These are phyloP conservation scores for Buddleja alternifolia DNA, from an alignment of 257 asterid genomes.

Conservation along the genomic window DNA sequence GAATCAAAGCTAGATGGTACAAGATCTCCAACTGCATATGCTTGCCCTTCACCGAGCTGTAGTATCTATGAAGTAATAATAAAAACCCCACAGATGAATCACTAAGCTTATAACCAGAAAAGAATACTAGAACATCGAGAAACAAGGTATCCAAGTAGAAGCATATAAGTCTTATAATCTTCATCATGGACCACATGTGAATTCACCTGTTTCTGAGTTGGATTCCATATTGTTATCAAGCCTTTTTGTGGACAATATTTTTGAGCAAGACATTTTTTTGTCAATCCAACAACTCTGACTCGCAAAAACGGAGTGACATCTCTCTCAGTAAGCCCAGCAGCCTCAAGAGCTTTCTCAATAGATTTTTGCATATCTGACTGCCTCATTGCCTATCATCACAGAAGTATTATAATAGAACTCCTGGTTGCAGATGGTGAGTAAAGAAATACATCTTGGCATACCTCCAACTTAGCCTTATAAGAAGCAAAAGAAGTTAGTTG, in stretches of 20 bases:
- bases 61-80: conserved; percentile 46
- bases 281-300: conserved; percentile 85
- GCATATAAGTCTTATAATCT: conserved; percentile 14
- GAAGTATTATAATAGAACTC: conserved; percentile 27
- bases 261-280: conserved; percentile 42
- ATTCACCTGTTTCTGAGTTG: conserved; percentile 85
- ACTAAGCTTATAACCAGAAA: background rate
- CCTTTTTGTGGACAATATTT: conserved; percentile 52
- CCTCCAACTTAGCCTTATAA: conserved; percentile 88
- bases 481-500: conserved; percentile 77
- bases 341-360: conserved; percentile 75
- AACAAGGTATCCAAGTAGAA: background rate
- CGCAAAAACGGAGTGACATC: conserved; percentile 87
- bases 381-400: conserved; percentile 56
- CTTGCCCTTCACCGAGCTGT: conserved; percentile 82
- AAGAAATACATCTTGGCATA: conserved; percentile 33
- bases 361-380: conserved; percentile 68
- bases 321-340: conserved; percentile 78
- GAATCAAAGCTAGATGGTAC: conserved; percentile 72
- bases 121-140: conserved; percentile 19
- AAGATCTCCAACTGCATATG: conserved; percentile 77
- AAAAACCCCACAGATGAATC: conserved; percentile 8
- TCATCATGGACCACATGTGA: conserved; percentile 8
- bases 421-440: conserved; percentile 14
- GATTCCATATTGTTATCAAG: conserved; percentile 92